Percentiles rank a stretch among this genome's conserved stretches.
Evolutionary conservation across 1,139 yeast species (phyloP).

Genomic region (Suhomyces chickasaworum): DNA sequence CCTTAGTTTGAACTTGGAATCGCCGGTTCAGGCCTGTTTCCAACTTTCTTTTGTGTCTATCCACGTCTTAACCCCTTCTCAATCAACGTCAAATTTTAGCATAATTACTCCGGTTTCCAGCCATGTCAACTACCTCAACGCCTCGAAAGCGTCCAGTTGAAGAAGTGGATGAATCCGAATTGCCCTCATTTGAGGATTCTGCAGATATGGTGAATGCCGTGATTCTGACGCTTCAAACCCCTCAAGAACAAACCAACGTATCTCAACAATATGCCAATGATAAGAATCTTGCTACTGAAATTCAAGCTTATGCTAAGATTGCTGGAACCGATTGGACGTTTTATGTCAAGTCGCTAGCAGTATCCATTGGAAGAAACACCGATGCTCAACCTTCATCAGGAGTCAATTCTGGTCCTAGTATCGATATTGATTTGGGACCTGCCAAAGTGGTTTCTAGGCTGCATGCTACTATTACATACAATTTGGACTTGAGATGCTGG

Average conservation of each 20-base stretch:
- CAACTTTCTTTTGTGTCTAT: neutral
- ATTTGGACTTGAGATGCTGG: constrained; percentile 78
- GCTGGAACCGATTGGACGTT: constrained; percentile 95
- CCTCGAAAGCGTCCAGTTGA: constrained; percentile 35
- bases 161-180: constrained; percentile 27
- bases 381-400: constrained; percentile 40
- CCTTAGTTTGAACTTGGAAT: neutral
- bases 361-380: constrained; percentile 85
- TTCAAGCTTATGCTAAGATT: constrained; percentile 94
- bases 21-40: neutral
- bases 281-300: constrained; percentile 75
- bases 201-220: constrained; percentile 56
- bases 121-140: constrained; percentile 22
- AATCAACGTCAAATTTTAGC: neutral
- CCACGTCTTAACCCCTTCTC: neutral
- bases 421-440: constrained; percentile 93
- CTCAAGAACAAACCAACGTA: constrained; percentile 55
- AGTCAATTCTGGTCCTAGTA: constrained; percentile 24
- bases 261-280: constrained; percentile 60
- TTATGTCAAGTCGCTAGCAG: constrained; percentile 78
- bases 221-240: constrained; percentile 48
- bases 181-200: constrained; percentile 49
- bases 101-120: neutral
- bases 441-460: constrained; percentile 91
- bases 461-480: constrained; percentile 84